These are phyloP conservation scores for Symbiodinium pilosum DNA, from an alignment of 73 alveolate species.

Conservation along the genomic window DNA sequence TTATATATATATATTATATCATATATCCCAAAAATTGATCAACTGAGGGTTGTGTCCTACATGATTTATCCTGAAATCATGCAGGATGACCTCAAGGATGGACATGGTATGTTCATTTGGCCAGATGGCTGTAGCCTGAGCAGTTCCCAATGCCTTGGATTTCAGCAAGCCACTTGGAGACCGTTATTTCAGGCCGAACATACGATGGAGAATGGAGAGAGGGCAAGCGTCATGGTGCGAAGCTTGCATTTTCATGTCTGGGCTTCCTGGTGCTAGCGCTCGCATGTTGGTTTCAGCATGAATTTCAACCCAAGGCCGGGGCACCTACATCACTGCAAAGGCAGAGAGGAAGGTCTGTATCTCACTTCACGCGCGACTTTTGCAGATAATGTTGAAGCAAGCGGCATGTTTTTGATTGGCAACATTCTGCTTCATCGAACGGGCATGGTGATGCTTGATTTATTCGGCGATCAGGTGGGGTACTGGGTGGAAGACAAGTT, in stretches of 20 bases:
- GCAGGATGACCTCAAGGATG: conserved; percentile 93
- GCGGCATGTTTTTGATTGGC: too few species aligned
- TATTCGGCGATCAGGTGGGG: conserved; percentile 40
- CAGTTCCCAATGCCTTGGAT: neutral
- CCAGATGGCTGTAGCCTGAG: conserved; percentile 25
- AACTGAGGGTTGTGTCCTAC: too few species aligned
- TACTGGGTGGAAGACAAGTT: conserved; percentile 92
- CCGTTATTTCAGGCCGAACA: conserved; percentile 50
- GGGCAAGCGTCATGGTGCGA: conserved; percentile 82
- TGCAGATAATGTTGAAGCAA: too few species aligned
- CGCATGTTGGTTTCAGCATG: neutral
- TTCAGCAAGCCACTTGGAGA: neutral
- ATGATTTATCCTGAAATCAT: too few species aligned
- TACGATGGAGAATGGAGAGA: conserved; percentile 94
- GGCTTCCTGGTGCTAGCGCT: neutral
- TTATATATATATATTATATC: neutral
- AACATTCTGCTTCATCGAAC: too few species aligned
- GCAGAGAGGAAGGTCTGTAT: conserved; percentile 93
- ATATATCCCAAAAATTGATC: neutral
- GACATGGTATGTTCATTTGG: conserved; percentile 89
- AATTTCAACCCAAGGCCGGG: conserved; percentile 22
- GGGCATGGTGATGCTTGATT: too few species aligned
- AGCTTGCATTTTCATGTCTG: neutral
- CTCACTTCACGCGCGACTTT: too few species aligned
- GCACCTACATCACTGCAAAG: conserved; percentile 83